Evolutionary conservation across 2,329 filamentous ascomycete species (phyloP).

Genomic region (Daldinia eschscholtzii): DNA sequence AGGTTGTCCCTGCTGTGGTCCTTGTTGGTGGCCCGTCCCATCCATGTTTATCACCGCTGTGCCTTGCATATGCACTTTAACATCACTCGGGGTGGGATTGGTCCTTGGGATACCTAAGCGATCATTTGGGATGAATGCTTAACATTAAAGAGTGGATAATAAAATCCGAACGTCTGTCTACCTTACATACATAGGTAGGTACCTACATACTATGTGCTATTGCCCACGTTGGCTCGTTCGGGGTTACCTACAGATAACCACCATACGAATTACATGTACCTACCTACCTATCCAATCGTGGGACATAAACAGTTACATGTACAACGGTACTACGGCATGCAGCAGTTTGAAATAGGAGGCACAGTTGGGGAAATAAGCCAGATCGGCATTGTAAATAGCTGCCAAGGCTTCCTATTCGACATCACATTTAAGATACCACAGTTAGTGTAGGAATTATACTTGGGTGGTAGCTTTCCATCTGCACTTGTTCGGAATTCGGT

Average conservation of each 20-base stretch:
- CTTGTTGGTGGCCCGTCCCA: slow-evolving; percentile 34
- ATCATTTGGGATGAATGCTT: slow-evolving; percentile 23
- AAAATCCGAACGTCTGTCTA: slow-evolving; percentile 11
- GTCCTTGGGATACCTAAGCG: slow-evolving; percentile 22
- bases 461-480: slow-evolving; percentile 1
- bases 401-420: slow-evolving; percentile 32
- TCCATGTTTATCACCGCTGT: slow-evolving; percentile 36
- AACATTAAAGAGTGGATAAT: slow-evolving; percentile 24
- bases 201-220: no score
- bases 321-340: slow-evolving; percentile 17
- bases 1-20: slow-evolving; percentile 13
- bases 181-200: no score
- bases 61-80: slow-evolving; percentile 43
- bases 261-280: slow-evolving; percentile 19
- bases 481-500: slow-evolving; percentile 29
- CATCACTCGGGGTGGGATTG: slow-evolving; percentile 33
- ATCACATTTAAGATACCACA: slow-evolving; percentile 19
- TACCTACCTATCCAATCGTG: slow-evolving; percentile 3
- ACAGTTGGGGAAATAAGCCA: slow-evolving; percentile 23
- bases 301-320: slow-evolving; percentile 5
- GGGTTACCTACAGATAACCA: slow-evolving; percentile 13
- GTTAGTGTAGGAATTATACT: slow-evolving; percentile 25
- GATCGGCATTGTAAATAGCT: slow-evolving; percentile 31
- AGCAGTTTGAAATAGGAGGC: slow-evolving; percentile 31
- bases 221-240: slow-evolving; percentile 17